Evolutionary conservation across 2,329 filamentous ascomycete genomes (phyloP), one percentile per base, ranked within the genome.

Genomic region (Sporothrix humicola): DNA sequence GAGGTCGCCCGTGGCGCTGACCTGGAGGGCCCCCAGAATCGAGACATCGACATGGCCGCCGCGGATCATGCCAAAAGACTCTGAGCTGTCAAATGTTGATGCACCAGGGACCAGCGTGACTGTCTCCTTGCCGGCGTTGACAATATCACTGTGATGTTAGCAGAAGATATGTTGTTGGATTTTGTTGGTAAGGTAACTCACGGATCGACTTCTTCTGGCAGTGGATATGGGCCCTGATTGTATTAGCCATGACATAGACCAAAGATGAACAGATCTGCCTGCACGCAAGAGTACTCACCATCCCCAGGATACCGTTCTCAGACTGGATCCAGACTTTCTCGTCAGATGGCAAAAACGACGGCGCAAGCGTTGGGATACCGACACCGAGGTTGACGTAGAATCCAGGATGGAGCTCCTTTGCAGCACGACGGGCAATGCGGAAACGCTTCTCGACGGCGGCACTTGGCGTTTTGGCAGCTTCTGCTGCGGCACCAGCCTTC

Each of bases 1-100:
- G 71, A 97, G 83, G 79, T 97, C 93, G 37, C 93, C 93, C 2
- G 88, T 85, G 0, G 92, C 92, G 76, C 89, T 91, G 26, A 96
- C 93, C 83, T 97, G 92, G 77, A 95, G 89, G 4, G 73, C 72
- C 3, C 93, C 93, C 0, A 97, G 87, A 78, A 97, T 94, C 0
- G 92, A 94, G 5, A 97, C 91, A 79, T 97, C 91, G 58, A 97
- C 90, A 78, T 94, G 92, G 0, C 93, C 93, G 70, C 93, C 92
- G 12, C 93, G 89, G 77, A 97, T 97, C 93, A 96, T 96, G 77
- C 88, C 90, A 79, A 97, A 97, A 0, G 92, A 94, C 82, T 96
- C 93, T 75, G 91, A 87, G 61, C 89, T 92, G 80, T 94, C 93
- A 78, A 96, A 97, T 10, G 90, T 92, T 0, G 91, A 87, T 0